Conservation (phyloP, 2,329 filamentous ascomycete genomes). For the Magnaporthiopsis rhizophila region DNA sequence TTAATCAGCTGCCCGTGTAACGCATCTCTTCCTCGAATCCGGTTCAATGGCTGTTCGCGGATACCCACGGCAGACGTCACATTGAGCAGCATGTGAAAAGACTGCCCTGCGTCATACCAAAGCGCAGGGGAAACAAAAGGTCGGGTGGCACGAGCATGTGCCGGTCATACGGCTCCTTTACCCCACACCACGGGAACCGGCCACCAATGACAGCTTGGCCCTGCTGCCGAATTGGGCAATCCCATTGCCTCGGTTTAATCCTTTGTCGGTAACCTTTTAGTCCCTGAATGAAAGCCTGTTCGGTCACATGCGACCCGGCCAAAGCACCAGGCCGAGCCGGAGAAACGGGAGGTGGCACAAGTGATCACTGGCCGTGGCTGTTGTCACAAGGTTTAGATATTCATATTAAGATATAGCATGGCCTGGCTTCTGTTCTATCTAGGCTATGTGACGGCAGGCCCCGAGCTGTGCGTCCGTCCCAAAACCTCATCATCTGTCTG, state of each 20-base stretch:
- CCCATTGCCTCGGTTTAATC: background rate
- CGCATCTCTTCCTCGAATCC: too few relatives aligned
- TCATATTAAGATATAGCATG: background rate
- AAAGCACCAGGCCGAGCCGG: background rate
- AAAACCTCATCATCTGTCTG: background rate
- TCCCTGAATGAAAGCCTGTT: background rate
- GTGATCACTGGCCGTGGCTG: background rate
- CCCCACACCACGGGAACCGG: background rate
- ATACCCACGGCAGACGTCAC: too few relatives aligned
- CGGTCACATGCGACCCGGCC: background rate
- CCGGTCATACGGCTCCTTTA: background rate
- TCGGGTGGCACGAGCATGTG: slow-evolving; percentile 1
- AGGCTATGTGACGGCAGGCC: background rate
- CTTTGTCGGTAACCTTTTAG: background rate
- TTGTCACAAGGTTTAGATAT: background rate
- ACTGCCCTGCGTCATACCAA: slow-evolving; percentile 7
- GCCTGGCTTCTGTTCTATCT: background rate
- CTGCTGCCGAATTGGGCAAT: slow-evolving; percentile 3
- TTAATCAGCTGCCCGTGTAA: too few relatives aligned
- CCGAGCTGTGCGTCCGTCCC: background rate
- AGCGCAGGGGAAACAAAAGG: background rate
- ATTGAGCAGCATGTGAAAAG: slow-evolving; percentile 8
- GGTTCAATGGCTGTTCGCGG: too few relatives aligned
- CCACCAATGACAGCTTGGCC: slow-evolving; percentile 1
- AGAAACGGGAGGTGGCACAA: background rate